Conservation (phyloP, 352 stramenopile species). For the Pythium plurisporium region DNA sequence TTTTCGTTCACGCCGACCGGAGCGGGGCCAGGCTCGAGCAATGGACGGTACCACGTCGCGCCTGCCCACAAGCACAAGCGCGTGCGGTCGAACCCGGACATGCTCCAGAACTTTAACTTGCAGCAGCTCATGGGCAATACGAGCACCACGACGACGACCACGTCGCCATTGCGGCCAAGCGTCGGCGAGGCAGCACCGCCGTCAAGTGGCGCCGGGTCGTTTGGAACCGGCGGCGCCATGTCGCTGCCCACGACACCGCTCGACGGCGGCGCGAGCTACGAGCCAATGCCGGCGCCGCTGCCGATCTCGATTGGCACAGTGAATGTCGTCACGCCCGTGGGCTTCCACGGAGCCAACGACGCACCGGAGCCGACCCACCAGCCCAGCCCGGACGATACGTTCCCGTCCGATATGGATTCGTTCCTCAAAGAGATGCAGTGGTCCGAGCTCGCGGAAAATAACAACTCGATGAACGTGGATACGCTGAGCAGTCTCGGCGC, state of each 20-base stretch:
- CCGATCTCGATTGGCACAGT: conserved; percentile 25
- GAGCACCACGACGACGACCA: neutral
- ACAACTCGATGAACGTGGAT: conserved; percentile 23
- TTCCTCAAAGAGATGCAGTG: conserved; percentile 28
- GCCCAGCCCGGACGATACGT: conserved; percentile 3
- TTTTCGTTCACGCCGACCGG: conserved; percentile 24
- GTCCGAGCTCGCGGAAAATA: conserved; percentile 24
- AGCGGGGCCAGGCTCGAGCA: neutral
- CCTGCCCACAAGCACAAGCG: conserved; percentile 30
- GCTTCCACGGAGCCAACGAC: neutral
- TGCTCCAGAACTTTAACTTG: conserved; percentile 23
- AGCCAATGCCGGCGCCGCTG: conserved; percentile 21
- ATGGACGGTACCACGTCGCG: conserved; percentile 20
- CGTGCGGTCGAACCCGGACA: conserved; percentile 28
- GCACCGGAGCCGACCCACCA: neutral
- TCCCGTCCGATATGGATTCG: conserved; percentile 25
- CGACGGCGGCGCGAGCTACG: conserved; percentile 4
- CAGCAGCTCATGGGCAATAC: conserved; percentile 17
- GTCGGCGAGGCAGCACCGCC: neutral
- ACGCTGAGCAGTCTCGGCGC: conserved; percentile 22
- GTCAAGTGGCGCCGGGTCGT: neutral
- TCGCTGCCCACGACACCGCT: conserved; percentile 22
- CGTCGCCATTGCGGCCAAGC: conserved; percentile 17
- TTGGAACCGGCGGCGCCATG: neutral
- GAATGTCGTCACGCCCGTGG: conserved; percentile 22